These are phyloP conservation scores for Mitragyna speciosa DNA, from an alignment of 257 asterid genomes.

Conservation along the genomic window DNA sequence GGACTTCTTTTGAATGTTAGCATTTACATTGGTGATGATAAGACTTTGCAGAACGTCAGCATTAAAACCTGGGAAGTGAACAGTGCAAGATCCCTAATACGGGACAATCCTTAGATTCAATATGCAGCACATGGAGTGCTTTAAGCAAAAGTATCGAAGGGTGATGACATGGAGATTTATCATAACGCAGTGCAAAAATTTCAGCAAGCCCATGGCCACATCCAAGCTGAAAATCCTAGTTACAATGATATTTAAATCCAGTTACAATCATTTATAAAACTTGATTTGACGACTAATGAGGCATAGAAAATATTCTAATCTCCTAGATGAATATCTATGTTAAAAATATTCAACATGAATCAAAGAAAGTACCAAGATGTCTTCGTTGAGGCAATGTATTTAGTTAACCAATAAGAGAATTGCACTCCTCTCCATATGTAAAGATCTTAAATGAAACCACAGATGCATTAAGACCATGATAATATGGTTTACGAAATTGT, in stretches of 20 bases:
- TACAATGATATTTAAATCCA: not conserved
- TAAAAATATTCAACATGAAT: not conserved
- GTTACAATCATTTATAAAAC: not conserved
- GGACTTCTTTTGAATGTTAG: constrained; percentile 49
- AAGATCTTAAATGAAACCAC: not conserved
- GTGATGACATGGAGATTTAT: constrained; percentile 30
- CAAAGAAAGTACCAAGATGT: not conserved
- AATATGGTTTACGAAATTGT: too few relatives aligned
- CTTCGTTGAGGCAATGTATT: not conserved
- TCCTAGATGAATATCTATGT: too few relatives aligned
- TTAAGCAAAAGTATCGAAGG: not conserved
- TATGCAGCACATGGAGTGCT: not conserved
- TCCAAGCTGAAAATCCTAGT: constrained; percentile 67
- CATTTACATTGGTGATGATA: constrained; percentile 80
- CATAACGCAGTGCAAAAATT: constrained; percentile 69
- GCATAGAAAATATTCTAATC: too few relatives aligned
- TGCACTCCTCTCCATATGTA: not conserved
- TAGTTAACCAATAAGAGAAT: not conserved
- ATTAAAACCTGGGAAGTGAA: constrained; percentile 95
- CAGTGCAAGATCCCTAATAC: constrained; percentile 63
- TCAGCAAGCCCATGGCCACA: constrained; percentile 99
- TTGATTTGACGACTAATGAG: too few relatives aligned
- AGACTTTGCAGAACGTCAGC: constrained; percentile 82
- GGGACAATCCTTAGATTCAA: constrained; percentile 4
- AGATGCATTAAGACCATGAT: not conserved